Conservation (phyloP, 2,329 filamentous ascomycete species). For the Aureobasidium zeae region DNA sequence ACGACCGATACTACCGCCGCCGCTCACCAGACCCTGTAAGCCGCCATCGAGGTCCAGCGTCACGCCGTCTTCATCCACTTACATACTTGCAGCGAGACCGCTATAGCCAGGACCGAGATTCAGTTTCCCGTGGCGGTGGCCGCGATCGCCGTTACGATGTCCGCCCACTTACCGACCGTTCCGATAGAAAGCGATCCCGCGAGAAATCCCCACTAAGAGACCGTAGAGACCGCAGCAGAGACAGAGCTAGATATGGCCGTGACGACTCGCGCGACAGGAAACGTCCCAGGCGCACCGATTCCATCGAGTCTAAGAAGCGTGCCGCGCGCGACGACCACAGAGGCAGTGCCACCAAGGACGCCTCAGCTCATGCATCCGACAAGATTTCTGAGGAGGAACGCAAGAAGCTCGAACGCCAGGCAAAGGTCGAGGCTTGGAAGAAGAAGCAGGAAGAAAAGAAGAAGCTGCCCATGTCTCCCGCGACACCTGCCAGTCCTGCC, state of each 20-base stretch:
- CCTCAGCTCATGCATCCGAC: conserved; percentile 19
- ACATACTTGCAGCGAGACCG: conserved; percentile 41
- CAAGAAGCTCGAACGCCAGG: conserved; percentile 58
- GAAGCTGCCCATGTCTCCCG: conserved; percentile 38
- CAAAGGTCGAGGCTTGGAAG: conserved; percentile 85
- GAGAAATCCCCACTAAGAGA: conserved; percentile 41
- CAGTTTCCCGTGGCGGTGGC: conserved; percentile 52
- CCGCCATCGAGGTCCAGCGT: neutral
- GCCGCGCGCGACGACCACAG: conserved; percentile 49
- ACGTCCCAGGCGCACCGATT: conserved; percentile 57
- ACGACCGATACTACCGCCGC: conserved; percentile 38
- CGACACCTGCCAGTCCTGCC: conserved; percentile 10
- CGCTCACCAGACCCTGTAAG: conserved; percentile 40
- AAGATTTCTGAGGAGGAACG: conserved; percentile 57
- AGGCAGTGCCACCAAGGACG: conserved; percentile 37
- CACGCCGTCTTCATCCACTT: conserved; percentile 33
- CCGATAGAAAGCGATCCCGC: conserved; percentile 56
- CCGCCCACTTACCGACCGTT: conserved; percentile 47
- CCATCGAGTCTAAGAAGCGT: conserved; percentile 59
- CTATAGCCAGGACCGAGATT: conserved; percentile 36
- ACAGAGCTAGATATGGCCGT: conserved; percentile 65
- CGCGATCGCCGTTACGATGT: conserved; percentile 37
- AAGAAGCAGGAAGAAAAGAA: conserved; percentile 75
- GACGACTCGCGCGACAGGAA: conserved; percentile 63
- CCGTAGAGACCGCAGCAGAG: conserved; percentile 44